Evolutionary conservation across 208 protist genomes (phyloP).

Genomic region (Crithidia sp.): DNA sequence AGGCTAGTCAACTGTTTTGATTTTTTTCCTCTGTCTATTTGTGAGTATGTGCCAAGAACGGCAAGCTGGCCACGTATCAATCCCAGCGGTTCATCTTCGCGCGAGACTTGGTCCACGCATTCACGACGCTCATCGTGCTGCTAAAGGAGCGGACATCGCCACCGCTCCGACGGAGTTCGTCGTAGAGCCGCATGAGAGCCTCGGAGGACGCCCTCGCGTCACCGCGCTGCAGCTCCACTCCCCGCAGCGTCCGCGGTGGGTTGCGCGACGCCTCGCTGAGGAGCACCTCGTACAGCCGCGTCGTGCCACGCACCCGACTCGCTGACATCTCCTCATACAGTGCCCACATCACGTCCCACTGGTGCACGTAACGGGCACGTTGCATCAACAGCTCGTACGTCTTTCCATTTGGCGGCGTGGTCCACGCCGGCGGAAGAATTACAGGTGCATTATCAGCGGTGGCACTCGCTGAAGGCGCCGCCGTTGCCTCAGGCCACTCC

Average conservation of each 20-base stretch:
- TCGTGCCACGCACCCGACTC: slow-evolving; percentile 48
- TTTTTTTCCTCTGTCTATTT: background rate
- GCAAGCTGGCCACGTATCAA: background rate
- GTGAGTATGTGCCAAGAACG: background rate
- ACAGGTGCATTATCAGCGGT: background rate
- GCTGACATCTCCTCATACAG: slow-evolving; percentile 70
- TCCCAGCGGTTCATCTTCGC: slow-evolving; percentile 23
- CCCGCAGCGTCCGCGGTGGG: slow-evolving; percentile 34
- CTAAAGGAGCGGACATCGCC: slow-evolving; percentile 60
- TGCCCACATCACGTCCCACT: slow-evolving; percentile 77
- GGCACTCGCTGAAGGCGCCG: background rate
- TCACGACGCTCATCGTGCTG: slow-evolving; percentile 64
- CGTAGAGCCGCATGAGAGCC: slow-evolving; percentile 64
- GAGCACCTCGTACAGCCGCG: slow-evolving; percentile 61
- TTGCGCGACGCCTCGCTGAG: slow-evolving; percentile 48
- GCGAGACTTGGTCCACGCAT: slow-evolving; percentile 72
- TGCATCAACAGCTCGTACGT: slow-evolving; percentile 81
- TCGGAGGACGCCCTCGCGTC: slow-evolving; percentile 25
- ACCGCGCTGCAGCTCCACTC: background rate
- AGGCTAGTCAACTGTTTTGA: background rate
- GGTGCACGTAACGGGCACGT: slow-evolving; percentile 56
- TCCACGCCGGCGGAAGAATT: slow-evolving; percentile 56
- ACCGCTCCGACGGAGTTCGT: slow-evolving; percentile 56
- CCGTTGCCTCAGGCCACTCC: slow-evolving; percentile 9
- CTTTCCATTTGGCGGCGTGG: slow-evolving; percentile 53